Evolutionary conservation across 768 basidiomycete species (phyloP).

Genomic region (Jaapia argillacea): DNA sequence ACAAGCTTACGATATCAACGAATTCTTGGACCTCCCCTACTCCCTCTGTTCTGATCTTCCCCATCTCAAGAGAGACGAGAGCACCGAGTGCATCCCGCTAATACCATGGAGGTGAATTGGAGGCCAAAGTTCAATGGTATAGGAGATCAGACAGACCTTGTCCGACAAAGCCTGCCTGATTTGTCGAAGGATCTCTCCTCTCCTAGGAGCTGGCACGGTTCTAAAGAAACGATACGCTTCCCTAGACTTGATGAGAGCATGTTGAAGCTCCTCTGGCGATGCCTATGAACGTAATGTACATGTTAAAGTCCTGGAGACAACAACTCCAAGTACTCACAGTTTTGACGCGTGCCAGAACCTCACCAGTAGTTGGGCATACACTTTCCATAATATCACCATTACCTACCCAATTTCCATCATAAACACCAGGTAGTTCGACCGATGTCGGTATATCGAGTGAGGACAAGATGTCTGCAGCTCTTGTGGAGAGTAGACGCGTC

Average conservation of each 20-base stretch:
- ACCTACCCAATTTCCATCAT: conserved; percentile 77
- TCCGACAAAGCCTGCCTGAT: conserved; percentile 71
- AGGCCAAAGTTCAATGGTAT: not conserved
- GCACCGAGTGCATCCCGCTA: conserved; percentile 75
- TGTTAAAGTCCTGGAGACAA: conserved; percentile 1
- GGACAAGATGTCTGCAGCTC: conserved; percentile 60
- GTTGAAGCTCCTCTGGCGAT: conserved; percentile 61
- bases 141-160: conserved; percentile 43
- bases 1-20: conserved; percentile 72
- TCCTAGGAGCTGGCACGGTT: conserved; percentile 72
- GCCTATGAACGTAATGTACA: conserved; percentile 31
- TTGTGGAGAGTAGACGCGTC: conserved; percentile 47
- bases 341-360: conserved; percentile 65
- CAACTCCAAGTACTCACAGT: conserved; percentile 36
- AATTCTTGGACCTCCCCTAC: conserved; percentile 93
- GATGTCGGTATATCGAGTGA: conserved; percentile 49
- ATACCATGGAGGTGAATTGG: conserved; percentile 1
- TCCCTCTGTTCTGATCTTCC: conserved; percentile 86
- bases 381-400: conserved; percentile 62
- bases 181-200: conserved; percentile 84
- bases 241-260: conserved; percentile 55
- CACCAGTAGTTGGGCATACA: conserved; percentile 81
- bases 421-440: conserved; percentile 62
- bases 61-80: conserved; percentile 82
- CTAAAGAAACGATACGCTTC: conserved; percentile 69